These are phyloP conservation scores for Colletotrichum sublineola DNA, from an alignment of 2,329 filamentous ascomycete genomes.

Conservation along the genomic window DNA sequence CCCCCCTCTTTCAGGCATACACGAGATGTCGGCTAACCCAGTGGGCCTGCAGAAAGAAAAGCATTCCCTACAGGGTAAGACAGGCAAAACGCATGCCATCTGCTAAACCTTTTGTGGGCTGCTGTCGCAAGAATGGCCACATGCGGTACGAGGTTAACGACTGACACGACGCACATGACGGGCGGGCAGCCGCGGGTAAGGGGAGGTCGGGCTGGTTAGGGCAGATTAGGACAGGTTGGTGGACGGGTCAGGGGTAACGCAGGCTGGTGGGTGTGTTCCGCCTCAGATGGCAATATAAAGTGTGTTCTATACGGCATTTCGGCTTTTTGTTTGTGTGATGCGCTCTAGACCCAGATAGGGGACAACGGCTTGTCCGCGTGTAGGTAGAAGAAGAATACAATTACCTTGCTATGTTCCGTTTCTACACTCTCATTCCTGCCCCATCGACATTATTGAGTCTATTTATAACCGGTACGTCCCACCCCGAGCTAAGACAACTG, in stretches of 20 bases:
- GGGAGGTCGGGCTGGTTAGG: not conserved
- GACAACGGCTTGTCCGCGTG: not conserved
- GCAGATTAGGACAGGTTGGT: not conserved
- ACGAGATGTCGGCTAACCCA: conserved; percentile 1
- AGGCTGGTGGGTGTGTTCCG: not conserved
- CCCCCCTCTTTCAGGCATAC: conserved; percentile 13
- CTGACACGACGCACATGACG: conserved; percentile 30
- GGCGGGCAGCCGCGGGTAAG: not conserved
- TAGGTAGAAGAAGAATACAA: not conserved
- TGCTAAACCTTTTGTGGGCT: conserved; percentile 68
- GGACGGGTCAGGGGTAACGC: not conserved
- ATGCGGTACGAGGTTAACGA: conserved; percentile 24
- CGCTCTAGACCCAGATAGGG: not conserved
- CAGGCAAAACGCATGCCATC: conserved; percentile 89
- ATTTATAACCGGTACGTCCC: no score
- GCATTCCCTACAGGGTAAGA: conserved; percentile 90
- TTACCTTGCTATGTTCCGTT: no score
- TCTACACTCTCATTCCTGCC: not conserved
- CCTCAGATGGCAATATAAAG: not conserved
- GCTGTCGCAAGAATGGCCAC: conserved; percentile 22
- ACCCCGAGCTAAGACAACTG: no score
- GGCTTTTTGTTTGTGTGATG: not conserved
- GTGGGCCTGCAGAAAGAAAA: conserved; percentile 71
- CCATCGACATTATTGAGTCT: no score
- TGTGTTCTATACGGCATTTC: not conserved